phyloP scores from a whole-genome alignment of 78 protist genomes.

The Dictyostelium firmibasis region DNA sequence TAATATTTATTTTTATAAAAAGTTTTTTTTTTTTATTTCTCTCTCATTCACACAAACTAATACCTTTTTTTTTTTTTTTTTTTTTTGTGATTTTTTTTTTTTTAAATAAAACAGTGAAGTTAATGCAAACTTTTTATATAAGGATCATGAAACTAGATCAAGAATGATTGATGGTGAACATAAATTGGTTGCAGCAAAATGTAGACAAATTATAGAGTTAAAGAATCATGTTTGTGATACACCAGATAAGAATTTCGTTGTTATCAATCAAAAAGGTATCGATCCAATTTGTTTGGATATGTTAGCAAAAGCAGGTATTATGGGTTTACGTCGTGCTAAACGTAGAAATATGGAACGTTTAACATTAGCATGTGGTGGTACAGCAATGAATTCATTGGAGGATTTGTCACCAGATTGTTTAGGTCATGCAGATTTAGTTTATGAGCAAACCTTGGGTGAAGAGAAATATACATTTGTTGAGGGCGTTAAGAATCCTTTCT shows the following conservation, averaged over 20 bases:
- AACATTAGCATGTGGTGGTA: constrained; percentile 98
- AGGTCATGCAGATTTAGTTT: constrained; percentile 97
- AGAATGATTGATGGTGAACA: constrained; percentile 97
- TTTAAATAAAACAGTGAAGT: constrained; percentile 88
- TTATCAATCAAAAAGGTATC: constrained; percentile 99
- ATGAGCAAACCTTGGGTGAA: constrained; percentile 97
- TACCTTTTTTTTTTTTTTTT: neutral
- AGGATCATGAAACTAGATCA: constrained; percentile 93
- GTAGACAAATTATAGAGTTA: constrained; percentile 93
- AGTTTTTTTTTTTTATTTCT: no score
- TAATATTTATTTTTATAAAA: neutral
- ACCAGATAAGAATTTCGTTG: constrained; percentile 87
- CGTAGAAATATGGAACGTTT: constrained; percentile 99
- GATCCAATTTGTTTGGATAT: constrained; percentile 98
- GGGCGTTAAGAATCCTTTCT: constrained; percentile 94
- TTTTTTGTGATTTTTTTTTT: neutral
- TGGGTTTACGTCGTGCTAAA: constrained; percentile 99
- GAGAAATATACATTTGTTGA: constrained; percentile 99
- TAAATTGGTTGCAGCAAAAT: constrained; percentile 92
- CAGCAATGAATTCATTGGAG: constrained; percentile 97
- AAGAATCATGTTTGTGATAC: constrained; percentile 93
- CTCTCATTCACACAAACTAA: neutral
- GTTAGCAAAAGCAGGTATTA: constrained; percentile 97
- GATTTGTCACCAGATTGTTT: constrained; percentile 89
- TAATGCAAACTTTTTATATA: constrained; percentile 93